phyloP scores from a whole-genome alignment of 2,329 filamentous ascomycete species.

The Teratosphaeria pseudoeucalypti region DNA sequence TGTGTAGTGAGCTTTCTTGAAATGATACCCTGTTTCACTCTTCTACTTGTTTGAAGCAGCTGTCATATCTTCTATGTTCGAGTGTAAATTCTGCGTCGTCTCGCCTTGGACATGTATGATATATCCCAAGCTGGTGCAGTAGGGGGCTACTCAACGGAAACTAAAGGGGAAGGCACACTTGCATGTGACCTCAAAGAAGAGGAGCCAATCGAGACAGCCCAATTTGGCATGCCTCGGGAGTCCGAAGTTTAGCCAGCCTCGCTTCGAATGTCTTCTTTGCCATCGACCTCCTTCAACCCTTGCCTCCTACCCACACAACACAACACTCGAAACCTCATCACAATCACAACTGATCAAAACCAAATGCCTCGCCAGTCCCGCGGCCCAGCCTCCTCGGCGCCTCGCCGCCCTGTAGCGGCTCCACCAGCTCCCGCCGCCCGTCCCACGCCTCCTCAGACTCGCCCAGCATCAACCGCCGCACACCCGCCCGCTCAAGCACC shows the following conservation, averaged over 20 bases:
- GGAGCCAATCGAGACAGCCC: background rate
- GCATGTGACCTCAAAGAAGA: background rate
- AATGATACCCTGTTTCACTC: background rate
- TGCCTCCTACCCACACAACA: background rate
- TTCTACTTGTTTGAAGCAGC: background rate
- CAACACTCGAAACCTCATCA: conserved; percentile 1
- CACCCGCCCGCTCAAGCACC: conserved; percentile 39
- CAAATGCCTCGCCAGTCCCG: conserved; percentile 41
- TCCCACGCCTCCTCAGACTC: conserved; percentile 56
- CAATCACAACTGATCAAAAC: conserved; percentile 3
- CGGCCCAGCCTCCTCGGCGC: conserved; percentile 31
- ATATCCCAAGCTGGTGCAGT: no score
- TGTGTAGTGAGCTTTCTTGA: background rate
- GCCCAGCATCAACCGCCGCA: conserved; percentile 42
- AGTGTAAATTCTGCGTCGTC: no score
- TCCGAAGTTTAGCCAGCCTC: background rate
- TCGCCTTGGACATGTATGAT: no score
- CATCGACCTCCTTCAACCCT: background rate
- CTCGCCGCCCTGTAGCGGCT: conserved; percentile 35
- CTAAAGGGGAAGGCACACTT: background rate
- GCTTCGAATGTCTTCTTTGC: background rate
- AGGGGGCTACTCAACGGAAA: background rate
- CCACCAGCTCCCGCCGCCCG: conserved; percentile 27
- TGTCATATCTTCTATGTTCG: no score
- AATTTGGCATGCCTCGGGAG: background rate